Conservation (phyloP, 2,329 filamentous ascomycete genomes). For the Colletotrichum orchidophilum region DNA sequence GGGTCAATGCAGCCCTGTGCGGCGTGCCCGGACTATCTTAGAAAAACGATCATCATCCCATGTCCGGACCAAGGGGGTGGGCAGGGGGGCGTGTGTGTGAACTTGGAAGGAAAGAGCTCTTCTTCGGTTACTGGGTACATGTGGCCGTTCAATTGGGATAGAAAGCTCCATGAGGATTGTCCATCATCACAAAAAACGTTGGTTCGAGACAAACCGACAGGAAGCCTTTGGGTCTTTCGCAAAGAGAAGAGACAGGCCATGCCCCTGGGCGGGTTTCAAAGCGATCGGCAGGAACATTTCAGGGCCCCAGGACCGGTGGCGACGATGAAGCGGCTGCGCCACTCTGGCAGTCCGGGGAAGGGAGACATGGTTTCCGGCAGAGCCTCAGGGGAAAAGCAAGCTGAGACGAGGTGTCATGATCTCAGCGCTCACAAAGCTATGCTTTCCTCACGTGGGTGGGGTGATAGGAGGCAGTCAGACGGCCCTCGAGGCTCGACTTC, state of each 20-base stretch:
- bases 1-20: slow-evolving; percentile 24
- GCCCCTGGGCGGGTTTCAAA: slow-evolving; percentile 16
- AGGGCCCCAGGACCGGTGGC: slow-evolving; percentile 11
- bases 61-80: background rate
- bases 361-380: slow-evolving; percentile 26
- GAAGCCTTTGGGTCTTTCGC: background rate
- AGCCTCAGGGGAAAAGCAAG: slow-evolving; percentile 14
- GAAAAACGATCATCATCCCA: background rate
- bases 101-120: no score
- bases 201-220: background rate
- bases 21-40: background rate
- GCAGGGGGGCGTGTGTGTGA: background rate
- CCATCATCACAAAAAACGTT: background rate
- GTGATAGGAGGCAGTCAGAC: background rate
- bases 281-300: slow-evolving; percentile 23
- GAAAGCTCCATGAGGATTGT: background rate
- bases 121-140: slow-evolving; percentile 1
- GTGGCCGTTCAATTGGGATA: slow-evolving; percentile 14
- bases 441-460: background rate
- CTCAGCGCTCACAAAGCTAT: background rate
- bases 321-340: slow-evolving; percentile 16
- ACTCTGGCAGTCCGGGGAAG: slow-evolving; percentile 23
- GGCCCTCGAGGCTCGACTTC: background rate
- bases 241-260: slow-evolving; percentile 4
- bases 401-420: background rate